These are phyloP conservation scores for Xylariaceae sp. DNA, from an alignment of 2,329 filamentous ascomycete genomes.

Conservation along the genomic window DNA sequence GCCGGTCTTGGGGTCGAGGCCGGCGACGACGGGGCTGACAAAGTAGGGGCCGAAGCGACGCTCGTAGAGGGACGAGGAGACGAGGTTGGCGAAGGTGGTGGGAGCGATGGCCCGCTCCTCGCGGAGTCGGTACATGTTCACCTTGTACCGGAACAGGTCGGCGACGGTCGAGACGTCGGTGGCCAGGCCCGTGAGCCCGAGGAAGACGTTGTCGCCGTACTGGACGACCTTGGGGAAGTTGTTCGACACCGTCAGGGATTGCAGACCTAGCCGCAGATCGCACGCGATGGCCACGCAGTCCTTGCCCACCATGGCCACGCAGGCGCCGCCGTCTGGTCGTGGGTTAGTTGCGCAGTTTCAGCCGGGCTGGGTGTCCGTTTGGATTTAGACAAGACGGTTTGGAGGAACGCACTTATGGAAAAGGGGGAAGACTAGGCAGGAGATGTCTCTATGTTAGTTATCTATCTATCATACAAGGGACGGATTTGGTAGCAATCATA, in stretches of 20 bases:
- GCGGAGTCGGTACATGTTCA: constrained; percentile 98
- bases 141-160: constrained; percentile 98
- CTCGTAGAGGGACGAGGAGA: constrained; percentile 88
- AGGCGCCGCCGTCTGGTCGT: constrained; percentile 74
- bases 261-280: constrained; percentile 94
- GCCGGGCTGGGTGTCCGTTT: background rate
- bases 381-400: constrained; percentile 2
- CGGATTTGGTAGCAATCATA: background rate
- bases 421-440: constrained; percentile 72
- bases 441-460: constrained; percentile 30
- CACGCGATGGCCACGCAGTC: constrained; percentile 99
- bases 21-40: constrained; percentile 88
- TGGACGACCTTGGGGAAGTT: constrained; percentile 99
- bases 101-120: constrained; percentile 96
- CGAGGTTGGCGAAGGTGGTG: constrained; percentile 92
- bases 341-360: constrained; percentile 1
- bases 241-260: constrained; percentile 96
- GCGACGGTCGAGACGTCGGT: constrained; percentile 93
- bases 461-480: constrained; percentile 21
- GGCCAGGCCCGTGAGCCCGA: constrained; percentile 91
- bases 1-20: constrained; percentile 87
- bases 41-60: constrained; percentile 94
- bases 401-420: constrained; percentile 72
- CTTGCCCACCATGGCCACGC: constrained; percentile 98
- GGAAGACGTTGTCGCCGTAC: constrained; percentile 91